Conservation (phyloP, 306 rosid species). For the Corylus avellana region DNA sequence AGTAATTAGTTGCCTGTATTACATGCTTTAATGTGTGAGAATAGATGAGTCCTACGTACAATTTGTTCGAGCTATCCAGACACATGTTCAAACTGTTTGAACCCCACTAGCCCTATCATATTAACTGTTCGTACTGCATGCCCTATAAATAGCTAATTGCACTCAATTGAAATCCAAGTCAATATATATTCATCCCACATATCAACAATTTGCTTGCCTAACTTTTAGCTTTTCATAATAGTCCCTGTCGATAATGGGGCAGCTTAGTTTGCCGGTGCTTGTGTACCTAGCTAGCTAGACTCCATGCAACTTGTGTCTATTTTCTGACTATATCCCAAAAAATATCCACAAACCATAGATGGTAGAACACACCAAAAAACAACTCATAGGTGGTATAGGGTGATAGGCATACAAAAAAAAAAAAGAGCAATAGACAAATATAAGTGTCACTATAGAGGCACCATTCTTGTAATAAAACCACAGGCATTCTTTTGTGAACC, state of each 20-base stretch:
- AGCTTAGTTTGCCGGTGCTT: not conserved
- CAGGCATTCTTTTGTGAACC: slow-evolving; percentile 22
- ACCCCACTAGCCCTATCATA: too few species aligned
- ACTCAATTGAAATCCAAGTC: too few species aligned
- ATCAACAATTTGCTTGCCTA: not conserved
- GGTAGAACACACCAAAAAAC: not conserved
- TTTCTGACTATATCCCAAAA: slow-evolving; percentile 28
- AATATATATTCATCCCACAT: too few species aligned
- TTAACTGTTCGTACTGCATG: too few species aligned
- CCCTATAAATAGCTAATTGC: too few species aligned
- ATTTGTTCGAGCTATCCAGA: too few species aligned
- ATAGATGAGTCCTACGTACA: too few species aligned
- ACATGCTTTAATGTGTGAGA: too few species aligned
- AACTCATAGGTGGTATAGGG: slow-evolving; percentile 40
- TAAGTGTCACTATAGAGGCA: slow-evolving; percentile 22
- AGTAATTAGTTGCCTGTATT: too few species aligned
- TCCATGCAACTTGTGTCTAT: not conserved
- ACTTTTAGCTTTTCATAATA: not conserved
- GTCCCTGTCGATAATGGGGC: not conserved
- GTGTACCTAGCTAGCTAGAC: not conserved
- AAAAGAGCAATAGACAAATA: slow-evolving; percentile 23
- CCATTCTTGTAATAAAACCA: slow-evolving; percentile 26
- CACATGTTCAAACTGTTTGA: too few species aligned
- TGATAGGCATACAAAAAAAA: slow-evolving; percentile 30
- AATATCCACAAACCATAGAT: slow-evolving; percentile 19